phyloP scores from a whole-genome alignment of 2,329 filamentous ascomycete species.

The Fusarium albidum region DNA sequence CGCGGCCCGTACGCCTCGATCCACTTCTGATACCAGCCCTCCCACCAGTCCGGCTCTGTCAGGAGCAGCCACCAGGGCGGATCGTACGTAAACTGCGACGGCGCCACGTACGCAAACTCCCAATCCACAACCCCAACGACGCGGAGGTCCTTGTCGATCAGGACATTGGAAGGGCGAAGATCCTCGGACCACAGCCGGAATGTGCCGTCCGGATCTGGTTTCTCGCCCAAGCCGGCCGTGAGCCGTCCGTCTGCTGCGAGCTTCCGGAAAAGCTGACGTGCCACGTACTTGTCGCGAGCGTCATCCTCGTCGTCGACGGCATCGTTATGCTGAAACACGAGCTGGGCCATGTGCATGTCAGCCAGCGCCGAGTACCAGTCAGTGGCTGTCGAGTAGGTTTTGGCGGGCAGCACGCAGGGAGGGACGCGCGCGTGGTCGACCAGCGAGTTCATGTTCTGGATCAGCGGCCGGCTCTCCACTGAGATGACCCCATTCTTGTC shows the following conservation, averaged over 20 bases:
- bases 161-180: slow-evolving; percentile 44
- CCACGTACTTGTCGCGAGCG: slow-evolving; percentile 44
- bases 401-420: too few species aligned
- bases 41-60: slow-evolving; percentile 44
- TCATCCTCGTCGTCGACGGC: slow-evolving; percentile 42
- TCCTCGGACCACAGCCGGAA: slow-evolving; percentile 37
- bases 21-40: slow-evolving; percentile 42
- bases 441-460: too few species aligned
- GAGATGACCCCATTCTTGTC: too few species aligned
- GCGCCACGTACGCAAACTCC: slow-evolving; percentile 49
- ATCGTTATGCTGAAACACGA: slow-evolving; percentile 50
- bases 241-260: slow-evolving; percentile 29
- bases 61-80: slow-evolving; percentile 52
- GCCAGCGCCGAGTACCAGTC: too few species aligned
- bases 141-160: slow-evolving; percentile 38
- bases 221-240: too few species aligned
- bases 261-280: slow-evolving; percentile 45
- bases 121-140: slow-evolving; percentile 50
- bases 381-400: too few species aligned
- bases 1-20: slow-evolving; percentile 42
- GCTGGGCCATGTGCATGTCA: slow-evolving; percentile 49
- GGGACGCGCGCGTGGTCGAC: too few species aligned
- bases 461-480: too few species aligned
- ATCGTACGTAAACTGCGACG: slow-evolving; percentile 42
- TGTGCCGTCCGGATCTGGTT: not conserved